A percentile compares a stretch with the other conserved stretches of the same genome.
phyloP scores from a whole-genome alignment of 176 grass and related monocot genomes.

The Oryza nivara region DNA sequence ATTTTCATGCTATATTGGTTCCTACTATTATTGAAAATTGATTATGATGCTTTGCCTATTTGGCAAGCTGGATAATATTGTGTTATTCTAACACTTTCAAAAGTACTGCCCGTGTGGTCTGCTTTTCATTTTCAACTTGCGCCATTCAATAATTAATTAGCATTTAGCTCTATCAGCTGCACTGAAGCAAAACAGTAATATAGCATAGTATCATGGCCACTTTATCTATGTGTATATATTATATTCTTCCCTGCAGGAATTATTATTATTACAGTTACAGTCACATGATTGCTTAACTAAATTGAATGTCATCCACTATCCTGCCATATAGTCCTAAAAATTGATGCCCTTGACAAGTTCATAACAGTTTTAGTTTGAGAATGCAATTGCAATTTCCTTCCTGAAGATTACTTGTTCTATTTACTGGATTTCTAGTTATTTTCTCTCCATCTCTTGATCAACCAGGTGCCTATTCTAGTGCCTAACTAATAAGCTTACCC shows the following conservation, averaged over 20 bases:
- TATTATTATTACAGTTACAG: not conserved
- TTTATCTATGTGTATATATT: not conserved
- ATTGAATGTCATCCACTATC: not conserved
- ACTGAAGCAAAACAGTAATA: not conserved
- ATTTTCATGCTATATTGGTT: constrained; percentile 21
- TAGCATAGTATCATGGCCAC: not conserved
- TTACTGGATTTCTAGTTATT: not conserved
- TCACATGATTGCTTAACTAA: not conserved
- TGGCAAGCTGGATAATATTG: not conserved
- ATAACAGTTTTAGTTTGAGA: not conserved
- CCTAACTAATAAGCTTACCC: constrained; percentile 22
- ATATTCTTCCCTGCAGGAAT: not conserved
- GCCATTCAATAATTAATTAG: not conserved
- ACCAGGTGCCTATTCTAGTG: constrained; percentile 19
- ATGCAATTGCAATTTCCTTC: not conserved
- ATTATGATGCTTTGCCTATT: constrained; percentile 22
- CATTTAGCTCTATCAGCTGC: not conserved
- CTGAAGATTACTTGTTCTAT: not conserved
- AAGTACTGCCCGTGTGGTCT: not conserved
- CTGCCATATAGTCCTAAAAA: not conserved
- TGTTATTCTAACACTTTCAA: not conserved
- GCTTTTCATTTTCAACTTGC: constrained; percentile 16
- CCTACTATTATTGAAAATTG: not conserved
- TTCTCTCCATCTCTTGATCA: constrained; percentile 19
- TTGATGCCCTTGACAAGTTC: not conserved